Evolutionary conservation across 23 red algal species (phyloP).

Genomic region (Chondrus crispus): DNA sequence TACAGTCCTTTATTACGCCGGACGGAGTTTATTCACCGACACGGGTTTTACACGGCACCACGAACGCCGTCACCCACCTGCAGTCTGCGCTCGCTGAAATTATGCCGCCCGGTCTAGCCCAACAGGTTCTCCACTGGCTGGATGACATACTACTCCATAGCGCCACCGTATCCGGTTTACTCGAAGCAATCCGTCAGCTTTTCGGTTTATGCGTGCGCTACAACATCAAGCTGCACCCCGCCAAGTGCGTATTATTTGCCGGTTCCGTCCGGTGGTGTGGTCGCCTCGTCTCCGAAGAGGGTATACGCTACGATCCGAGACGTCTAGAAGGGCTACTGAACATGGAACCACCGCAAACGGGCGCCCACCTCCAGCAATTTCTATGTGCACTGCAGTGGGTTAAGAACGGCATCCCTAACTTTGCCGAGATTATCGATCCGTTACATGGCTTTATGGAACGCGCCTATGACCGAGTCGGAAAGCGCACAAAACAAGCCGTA

Average conservation of each 20-base stretch:
- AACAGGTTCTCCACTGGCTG: not conserved
- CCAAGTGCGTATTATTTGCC: not conserved
- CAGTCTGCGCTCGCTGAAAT: not conserved
- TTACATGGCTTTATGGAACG: not conserved
- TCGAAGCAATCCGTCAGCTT: not conserved
- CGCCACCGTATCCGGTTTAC: not conserved
- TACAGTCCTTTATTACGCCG: slow-evolving; percentile 14
- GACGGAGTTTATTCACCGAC: slow-evolving; percentile 4
- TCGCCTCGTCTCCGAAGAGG: not conserved
- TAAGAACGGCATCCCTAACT: not conserved
- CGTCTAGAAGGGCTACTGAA: not conserved
- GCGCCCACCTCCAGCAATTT: slow-evolving; percentile 14
- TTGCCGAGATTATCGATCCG: not conserved
- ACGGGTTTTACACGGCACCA: not conserved
- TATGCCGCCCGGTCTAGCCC: not conserved
- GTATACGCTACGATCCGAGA: not conserved
- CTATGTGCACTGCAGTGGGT: not conserved
- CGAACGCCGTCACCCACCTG: slow-evolving; percentile 14
- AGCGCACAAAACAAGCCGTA: not conserved
- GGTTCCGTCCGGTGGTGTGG: not conserved
- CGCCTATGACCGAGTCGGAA: not conserved
- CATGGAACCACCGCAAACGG: slow-evolving; percentile 15
- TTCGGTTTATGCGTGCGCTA: not conserved
- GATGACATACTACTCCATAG: not conserved
- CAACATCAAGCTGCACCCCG: slow-evolving; percentile 36